Evolutionary conservation across 176 grass and related monocot species (phyloP), one percentile per base, ranked within the genome.

Genomic region (Thalia dealbata): DNA sequence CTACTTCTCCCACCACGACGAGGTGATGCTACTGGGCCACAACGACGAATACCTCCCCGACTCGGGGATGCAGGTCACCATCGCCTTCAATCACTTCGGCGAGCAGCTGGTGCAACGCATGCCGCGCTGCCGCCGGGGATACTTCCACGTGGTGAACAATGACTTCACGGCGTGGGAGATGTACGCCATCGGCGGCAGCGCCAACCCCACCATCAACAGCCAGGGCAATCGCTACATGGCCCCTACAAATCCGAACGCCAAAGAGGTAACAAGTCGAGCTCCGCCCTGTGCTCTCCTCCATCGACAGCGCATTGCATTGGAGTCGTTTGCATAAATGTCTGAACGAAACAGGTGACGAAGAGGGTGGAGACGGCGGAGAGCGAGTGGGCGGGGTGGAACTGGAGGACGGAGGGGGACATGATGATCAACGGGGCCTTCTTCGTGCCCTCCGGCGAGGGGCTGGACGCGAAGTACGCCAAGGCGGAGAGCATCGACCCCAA

Each of bases 131-230:
- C 41, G 90, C 2, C 9, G 55, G 0, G 95, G 95, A 0, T 93
- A 93, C 82, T 99, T 99, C 76, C 95, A 99, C 83, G 76, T 99
- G 56, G 95, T 99, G 0, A 99, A 99, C 81, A 99, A 99, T 29
- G 95, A 99, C 77, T 99, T 86, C 85, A 83, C 85, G 14, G 61
- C 82, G 52, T 99, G 95, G 95, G 76, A 93, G 85, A 99, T 99
- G 90, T 99, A 99, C 80, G 95, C 95, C 72, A 93, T 99, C 51
- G 95, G 95, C 0, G 95, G 95, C 18, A 99, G 95, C 79, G 90
- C 95, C 0, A 67, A 7, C 18, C 95, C 95, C 25, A 99, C 95
- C 71, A 91, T 99, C 75, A 99, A 99, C 67, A 99, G 95, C 87
- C 95, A 99, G 82, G 95, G 85, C 0, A 99, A 99, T 72, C 85